These are phyloP conservation scores for Corchorus olitorius DNA, from an alignment of 345 rosid genomes.

Conservation along the genomic window DNA sequence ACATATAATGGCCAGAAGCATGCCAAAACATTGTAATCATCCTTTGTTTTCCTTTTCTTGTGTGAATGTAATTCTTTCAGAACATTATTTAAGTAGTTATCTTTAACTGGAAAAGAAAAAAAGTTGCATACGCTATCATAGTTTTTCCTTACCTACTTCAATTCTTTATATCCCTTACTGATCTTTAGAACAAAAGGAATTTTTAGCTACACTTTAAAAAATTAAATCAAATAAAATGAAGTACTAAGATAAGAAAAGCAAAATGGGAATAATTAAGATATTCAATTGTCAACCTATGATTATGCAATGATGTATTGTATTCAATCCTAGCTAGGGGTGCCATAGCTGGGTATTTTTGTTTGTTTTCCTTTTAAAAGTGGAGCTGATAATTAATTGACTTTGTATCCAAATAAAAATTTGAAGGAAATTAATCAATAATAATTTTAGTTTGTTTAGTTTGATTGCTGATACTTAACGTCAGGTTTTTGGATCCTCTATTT, in stretches of 20 bases:
- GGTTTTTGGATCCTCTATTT: background rate
- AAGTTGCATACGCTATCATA: background rate
- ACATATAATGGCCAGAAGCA: background rate
- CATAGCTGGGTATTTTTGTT: background rate
- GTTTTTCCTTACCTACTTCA: slow-evolving; percentile 16
- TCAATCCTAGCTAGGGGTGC: background rate
- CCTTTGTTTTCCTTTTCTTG: background rate
- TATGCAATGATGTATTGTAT: slow-evolving; percentile 1
- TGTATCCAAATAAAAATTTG: background rate
- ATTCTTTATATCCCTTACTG: background rate
- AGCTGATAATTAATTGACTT: background rate
- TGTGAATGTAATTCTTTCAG: background rate
- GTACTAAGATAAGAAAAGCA: background rate
- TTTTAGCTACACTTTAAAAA: background rate
- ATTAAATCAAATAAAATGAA: background rate
- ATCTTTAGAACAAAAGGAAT: background rate
- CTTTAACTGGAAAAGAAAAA: background rate
- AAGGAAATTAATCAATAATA: background rate
- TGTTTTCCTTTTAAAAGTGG: no score
- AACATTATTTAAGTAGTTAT: background rate
- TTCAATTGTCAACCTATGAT: slow-evolving; percentile 14
- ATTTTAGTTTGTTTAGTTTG: background rate
- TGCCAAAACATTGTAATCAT: background rate
- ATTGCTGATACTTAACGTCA: background rate
- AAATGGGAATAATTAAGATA: background rate